Evolutionary conservation across 495 filamentous ascomycete genomes (phyloP).

Genomic region (Penicillium canariense): DNA sequence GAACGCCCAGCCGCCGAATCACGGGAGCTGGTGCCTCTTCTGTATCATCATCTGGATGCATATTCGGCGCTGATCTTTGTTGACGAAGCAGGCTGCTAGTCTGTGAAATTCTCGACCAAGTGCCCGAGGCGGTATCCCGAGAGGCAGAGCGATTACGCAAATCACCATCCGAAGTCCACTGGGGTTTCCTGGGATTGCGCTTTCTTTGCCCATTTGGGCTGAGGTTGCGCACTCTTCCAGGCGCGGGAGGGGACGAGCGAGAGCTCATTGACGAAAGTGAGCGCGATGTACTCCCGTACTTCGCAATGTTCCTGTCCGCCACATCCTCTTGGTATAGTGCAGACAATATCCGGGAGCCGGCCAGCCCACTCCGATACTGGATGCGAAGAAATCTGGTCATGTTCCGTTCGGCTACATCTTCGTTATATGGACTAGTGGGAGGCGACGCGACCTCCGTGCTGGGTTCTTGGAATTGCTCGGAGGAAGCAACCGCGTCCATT

Average conservation of each 20-base stretch:
- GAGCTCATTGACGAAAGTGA: conserved; percentile 26
- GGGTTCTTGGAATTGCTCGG: conserved; percentile 29
- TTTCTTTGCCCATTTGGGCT: conserved; percentile 15
- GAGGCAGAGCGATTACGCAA: conserved; percentile 11
- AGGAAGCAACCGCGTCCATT: conserved; percentile 37
- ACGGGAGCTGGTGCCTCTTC: conserved; percentile 15
- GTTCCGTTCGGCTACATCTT: conserved; percentile 49
- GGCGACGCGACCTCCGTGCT: conserved; percentile 22
- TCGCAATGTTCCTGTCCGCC: conserved; percentile 42
- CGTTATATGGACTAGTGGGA: conserved; percentile 42
- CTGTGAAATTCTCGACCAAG: conserved; percentile 2
- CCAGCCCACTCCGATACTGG: conserved; percentile 22
- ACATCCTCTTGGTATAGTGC: conserved; percentile 45
- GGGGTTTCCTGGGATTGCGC: conserved; percentile 12
- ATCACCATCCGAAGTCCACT: conserved; percentile 22
- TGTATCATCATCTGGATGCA: conserved; percentile 23
- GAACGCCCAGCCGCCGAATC: conserved; percentile 32
- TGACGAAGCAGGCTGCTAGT: conserved; percentile 17
- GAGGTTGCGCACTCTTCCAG: conserved; percentile 18
- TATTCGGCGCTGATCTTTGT: conserved; percentile 35
- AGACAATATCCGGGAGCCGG: conserved; percentile 33
- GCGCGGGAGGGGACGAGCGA: conserved; percentile 25
- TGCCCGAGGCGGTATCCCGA: conserved; percentile 9
- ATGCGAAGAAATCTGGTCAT: conserved; percentile 40
- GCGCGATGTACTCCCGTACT: conserved; percentile 20